phyloP scores from a whole-genome alignment of 495 filamentous ascomycete species.

The Penicillium pulvis region DNA sequence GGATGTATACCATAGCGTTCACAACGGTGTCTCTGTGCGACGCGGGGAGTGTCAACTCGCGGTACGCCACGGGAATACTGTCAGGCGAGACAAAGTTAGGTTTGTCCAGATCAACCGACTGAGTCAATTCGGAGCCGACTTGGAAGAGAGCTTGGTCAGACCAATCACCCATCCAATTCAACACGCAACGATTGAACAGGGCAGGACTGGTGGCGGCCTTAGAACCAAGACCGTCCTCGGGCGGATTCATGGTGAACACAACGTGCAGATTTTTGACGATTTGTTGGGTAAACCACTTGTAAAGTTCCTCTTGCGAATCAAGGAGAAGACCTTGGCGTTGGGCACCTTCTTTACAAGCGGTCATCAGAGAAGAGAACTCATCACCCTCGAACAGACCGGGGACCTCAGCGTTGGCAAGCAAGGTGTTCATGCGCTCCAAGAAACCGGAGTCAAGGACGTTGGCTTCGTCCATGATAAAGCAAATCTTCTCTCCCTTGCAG shows the following conservation, averaged over 20 bases:
- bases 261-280: constrained; percentile 99
- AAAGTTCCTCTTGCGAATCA: constrained; percentile 96
- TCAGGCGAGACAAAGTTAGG: constrained; percentile 84
- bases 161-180: constrained; percentile 99
- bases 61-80: constrained; percentile 87
- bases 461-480: constrained; percentile 99
- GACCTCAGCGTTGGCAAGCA: constrained; percentile 97
- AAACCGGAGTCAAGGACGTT: constrained; percentile 99
- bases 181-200: constrained; percentile 97
- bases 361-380: constrained; percentile 95
- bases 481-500: constrained; percentile 98
- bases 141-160: constrained; percentile 99
- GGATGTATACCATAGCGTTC: constrained; percentile 98
- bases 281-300: constrained; percentile 99
- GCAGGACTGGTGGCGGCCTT: constrained; percentile 97
- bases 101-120: constrained; percentile 91
- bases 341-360: constrained; percentile 95
- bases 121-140: constrained; percentile 92
- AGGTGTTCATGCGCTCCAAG: constrained; percentile 97
- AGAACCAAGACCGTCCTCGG: constrained; percentile 88
- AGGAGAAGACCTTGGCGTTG: constrained; percentile 93
- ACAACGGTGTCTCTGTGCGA: constrained; percentile 88
- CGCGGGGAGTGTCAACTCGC: constrained; percentile 79
- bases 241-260: constrained; percentile 99
- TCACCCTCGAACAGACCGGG: constrained; percentile 98